phyloP scores from a whole-genome alignment of 495 filamentous ascomycete species.

The Xylaria scruposa region DNA sequence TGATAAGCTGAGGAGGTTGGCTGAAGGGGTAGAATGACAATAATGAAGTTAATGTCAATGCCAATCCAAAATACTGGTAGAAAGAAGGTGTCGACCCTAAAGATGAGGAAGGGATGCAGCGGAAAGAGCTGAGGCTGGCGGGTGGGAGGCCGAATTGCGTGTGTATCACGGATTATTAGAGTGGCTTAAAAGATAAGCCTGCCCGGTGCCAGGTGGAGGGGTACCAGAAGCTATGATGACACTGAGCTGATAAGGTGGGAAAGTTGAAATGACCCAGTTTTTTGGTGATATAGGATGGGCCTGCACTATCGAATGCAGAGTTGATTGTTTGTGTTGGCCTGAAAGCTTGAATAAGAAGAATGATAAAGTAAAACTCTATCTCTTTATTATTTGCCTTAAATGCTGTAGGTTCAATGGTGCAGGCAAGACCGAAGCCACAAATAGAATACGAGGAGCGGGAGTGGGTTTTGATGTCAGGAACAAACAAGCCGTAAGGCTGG shows the following conservation, averaged over 20 bases:
- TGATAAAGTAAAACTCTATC: constrained; percentile 5
- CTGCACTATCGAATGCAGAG: background rate
- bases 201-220: background rate
- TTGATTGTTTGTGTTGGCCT: background rate
- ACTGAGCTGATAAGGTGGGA: background rate
- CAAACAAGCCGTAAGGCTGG: constrained; percentile 21
- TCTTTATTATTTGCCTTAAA: background rate
- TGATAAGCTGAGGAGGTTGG: background rate
- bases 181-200: constrained; percentile 6
- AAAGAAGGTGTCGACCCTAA: background rate
- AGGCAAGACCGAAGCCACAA: constrained; percentile 19
- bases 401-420: constrained; percentile 1
- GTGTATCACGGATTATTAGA: constrained; percentile 5
- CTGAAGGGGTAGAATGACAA: background rate
- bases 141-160: background rate
- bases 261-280: constrained; percentile 5
- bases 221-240: background rate
- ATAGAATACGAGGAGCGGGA: constrained; percentile 24
- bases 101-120: background rate
- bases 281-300: constrained; percentile 1
- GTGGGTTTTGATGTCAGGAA: constrained; percentile 24
- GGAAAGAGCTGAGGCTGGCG: background rate
- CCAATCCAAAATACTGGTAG: background rate
- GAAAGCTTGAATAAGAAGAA: background rate
- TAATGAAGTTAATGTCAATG: background rate